Percentiles rank a stretch among this genome's conserved stretches.
These are phyloP conservation scores for Jaapia argillacea DNA, from an alignment of 768 basidiomycete genomes.

Conservation along the genomic window DNA sequence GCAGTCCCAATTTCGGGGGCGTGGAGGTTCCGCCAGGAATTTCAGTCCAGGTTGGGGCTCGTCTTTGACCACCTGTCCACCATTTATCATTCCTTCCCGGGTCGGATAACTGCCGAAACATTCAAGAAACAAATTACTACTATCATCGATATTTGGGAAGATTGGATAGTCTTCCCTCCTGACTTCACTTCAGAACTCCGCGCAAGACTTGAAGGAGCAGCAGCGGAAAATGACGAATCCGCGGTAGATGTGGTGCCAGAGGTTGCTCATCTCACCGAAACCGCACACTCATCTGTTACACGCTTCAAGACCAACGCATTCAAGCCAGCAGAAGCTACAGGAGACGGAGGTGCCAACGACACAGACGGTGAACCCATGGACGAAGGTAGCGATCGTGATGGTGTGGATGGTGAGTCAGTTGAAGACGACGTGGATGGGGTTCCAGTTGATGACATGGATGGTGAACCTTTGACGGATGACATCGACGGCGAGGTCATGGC, in stretches of 20 bases:
- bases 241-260: slow-evolving; percentile 14
- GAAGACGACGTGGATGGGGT: slow-evolving; percentile 31
- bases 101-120: slow-evolving; percentile 90
- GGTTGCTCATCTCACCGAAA: slow-evolving; percentile 20
- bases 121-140: slow-evolving; percentile 90
- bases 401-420: slow-evolving; percentile 33
- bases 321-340: slow-evolving; percentile 46
- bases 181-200: slow-evolving; percentile 75
- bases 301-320: slow-evolving; percentile 76
- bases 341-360: slow-evolving; percentile 18
- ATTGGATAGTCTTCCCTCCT: slow-evolving; percentile 94
- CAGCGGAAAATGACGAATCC: slow-evolving; percentile 17
- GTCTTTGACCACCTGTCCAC: slow-evolving; percentile 94
- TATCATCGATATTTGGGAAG: slow-evolving; percentile 94
- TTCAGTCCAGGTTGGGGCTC: slow-evolving; percentile 82
- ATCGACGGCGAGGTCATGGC: slow-evolving; percentile 24
- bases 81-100: slow-evolving; percentile 93
- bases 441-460: slow-evolving; percentile 39
- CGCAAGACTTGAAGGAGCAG: slow-evolving; percentile 58
- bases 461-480: slow-evolving; percentile 25
- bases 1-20: slow-evolving; percentile 90
- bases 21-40: slow-evolving; percentile 95
- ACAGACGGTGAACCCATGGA: slow-evolving; percentile 33
- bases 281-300: too few relatives aligned
- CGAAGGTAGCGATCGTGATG: slow-evolving; percentile 40